Conservation (phyloP, 2,329 filamentous ascomycete species). For the Fonsecaea multimorphosa region DNA sequence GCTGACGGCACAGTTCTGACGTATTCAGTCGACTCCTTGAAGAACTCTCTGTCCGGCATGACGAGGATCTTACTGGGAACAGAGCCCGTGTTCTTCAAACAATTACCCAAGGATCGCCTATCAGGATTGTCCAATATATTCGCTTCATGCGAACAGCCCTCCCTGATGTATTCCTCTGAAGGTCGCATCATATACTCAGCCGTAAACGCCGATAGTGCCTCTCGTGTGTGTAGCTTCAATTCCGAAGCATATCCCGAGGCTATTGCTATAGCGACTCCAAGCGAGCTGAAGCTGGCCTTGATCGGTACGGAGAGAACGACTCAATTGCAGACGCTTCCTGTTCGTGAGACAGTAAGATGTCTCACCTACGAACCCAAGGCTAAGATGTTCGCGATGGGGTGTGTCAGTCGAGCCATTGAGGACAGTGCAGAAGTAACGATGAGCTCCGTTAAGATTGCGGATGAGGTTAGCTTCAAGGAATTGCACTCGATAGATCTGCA, state of each 20-base stretch:
- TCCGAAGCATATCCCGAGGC: slow-evolving; percentile 78
- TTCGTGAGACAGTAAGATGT: slow-evolving; percentile 82
- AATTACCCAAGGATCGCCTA: slow-evolving; percentile 66
- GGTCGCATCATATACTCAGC: slow-evolving; percentile 90
- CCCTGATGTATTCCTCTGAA: slow-evolving; percentile 87
- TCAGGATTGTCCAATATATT: slow-evolving; percentile 79
- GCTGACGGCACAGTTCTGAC: slow-evolving; percentile 90
- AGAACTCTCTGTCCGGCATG: slow-evolving; percentile 70
- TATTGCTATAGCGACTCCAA: slow-evolving; percentile 78
- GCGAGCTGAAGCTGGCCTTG: slow-evolving; percentile 76
- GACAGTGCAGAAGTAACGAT: slow-evolving; percentile 75
- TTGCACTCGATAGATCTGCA: slow-evolving; percentile 73
- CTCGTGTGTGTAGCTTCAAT: slow-evolving; percentile 81
- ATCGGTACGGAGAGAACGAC: slow-evolving; percentile 87
- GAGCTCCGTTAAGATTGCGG: slow-evolving; percentile 85
- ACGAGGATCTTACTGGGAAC: slow-evolving; percentile 87
- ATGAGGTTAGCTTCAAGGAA: slow-evolving; percentile 84
- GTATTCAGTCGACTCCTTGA: slow-evolving; percentile 70
- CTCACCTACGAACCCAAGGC: slow-evolving; percentile 82
- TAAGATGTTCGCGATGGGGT: slow-evolving; percentile 84
- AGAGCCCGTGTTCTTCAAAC: slow-evolving; percentile 79
- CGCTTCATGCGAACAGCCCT: slow-evolving; percentile 91
- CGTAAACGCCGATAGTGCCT: slow-evolving; percentile 85
- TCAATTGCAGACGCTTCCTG: slow-evolving; percentile 79
- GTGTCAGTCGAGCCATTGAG: slow-evolving; percentile 74